Conservation (phyloP, 805 yeast genomes). For the Clavispora phyllophila region DNA sequence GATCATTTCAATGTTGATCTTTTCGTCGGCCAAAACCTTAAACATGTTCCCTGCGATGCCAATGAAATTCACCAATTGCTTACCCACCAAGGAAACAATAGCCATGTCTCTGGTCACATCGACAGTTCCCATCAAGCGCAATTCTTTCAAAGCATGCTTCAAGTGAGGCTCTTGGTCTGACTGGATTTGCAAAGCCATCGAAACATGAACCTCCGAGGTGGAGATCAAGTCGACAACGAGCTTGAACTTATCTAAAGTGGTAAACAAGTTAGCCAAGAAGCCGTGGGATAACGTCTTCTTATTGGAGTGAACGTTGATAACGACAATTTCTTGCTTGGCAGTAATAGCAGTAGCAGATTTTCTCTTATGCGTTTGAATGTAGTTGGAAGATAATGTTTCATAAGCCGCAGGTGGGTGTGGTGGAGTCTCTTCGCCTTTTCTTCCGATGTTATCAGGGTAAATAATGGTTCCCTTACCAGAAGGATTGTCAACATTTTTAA, state of each 20-base stretch:
- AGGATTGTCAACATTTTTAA: constrained; percentile 94
- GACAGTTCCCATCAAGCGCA: constrained; percentile 77
- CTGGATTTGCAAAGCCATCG: constrained; percentile 90
- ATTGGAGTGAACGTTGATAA: constrained; percentile 89
- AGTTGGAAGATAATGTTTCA: constrained; percentile 37
- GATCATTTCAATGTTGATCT: constrained; percentile 95
- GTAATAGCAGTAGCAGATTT: constrained; percentile 94
- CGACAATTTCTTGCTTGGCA: constrained; percentile 87
- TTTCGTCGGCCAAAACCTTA: constrained; percentile 85
- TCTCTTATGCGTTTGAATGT: constrained; percentile 39
- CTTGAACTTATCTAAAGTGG: constrained; percentile 75
- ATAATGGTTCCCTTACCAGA: constrained; percentile 89
- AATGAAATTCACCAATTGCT: constrained; percentile 92
- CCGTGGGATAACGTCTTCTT: constrained; percentile 92
- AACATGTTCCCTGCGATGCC: constrained; percentile 98
- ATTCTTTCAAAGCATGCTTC: constrained; percentile 70
- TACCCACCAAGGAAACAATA: constrained; percentile 91
- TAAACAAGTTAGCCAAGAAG: constrained; percentile 84
- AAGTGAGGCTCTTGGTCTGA: constrained; percentile 58
- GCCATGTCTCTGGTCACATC: constrained; percentile 86
- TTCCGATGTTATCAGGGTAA: constrained; percentile 84
- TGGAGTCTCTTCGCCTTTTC: constrained; percentile 85
- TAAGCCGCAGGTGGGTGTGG: constrained; percentile 89
- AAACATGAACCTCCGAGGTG: constrained; percentile 96
- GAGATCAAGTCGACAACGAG: constrained; percentile 93